Evolutionary conservation across 192 early-diverging fungal species (phyloP).

Genomic region (Coemansia sp.): DNA sequence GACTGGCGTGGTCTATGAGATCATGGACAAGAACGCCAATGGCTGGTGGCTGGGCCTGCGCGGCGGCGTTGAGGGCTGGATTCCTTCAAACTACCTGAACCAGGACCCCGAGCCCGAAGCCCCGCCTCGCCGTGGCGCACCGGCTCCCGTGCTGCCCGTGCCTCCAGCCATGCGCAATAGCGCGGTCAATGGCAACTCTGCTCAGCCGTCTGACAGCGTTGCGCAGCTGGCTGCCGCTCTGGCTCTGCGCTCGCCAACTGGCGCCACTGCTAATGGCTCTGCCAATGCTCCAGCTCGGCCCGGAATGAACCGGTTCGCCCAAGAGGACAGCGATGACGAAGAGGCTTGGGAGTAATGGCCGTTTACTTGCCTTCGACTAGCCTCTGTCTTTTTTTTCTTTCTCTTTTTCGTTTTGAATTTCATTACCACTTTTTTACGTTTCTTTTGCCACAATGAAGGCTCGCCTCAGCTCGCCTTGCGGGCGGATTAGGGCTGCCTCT

Average conservation of each 20-base stretch:
- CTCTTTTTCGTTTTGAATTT: slow-evolving; percentile 4
- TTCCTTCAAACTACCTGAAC: slow-evolving; percentile 76
- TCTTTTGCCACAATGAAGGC: neutral
- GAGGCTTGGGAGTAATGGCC: slow-evolving; percentile 26
- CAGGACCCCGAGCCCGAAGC: slow-evolving; percentile 63
- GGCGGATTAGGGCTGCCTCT: slow-evolving; percentile 2
- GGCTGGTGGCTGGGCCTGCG: slow-evolving; percentile 58
- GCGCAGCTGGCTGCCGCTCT: slow-evolving; percentile 49
- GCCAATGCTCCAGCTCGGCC: slow-evolving; percentile 32
- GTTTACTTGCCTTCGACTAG: neutral
- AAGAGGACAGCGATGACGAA: slow-evolving; percentile 51
- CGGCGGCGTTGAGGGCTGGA: slow-evolving; percentile 68
- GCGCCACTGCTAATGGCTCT: slow-evolving; percentile 9
- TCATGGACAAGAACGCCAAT: slow-evolving; percentile 62
- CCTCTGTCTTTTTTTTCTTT: slow-evolving; percentile 8
- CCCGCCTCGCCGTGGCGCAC: slow-evolving; percentile 13
- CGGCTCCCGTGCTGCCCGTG: slow-evolving; percentile 24
- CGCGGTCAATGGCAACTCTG: neutral
- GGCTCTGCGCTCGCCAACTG: slow-evolving; percentile 38
- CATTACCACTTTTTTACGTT: slow-evolving; percentile 5
- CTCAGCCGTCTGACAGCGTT: slow-evolving; percentile 34
- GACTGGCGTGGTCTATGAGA: slow-evolving; percentile 65
- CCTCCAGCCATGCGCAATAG: slow-evolving; percentile 31
- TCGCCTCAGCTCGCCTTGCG: neutral
- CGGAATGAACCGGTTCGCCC: slow-evolving; percentile 40